Base-by-base conservation (phyloP, 495 filamentous ascomycete genomes). In the Aspergillus diversus region DNA sequence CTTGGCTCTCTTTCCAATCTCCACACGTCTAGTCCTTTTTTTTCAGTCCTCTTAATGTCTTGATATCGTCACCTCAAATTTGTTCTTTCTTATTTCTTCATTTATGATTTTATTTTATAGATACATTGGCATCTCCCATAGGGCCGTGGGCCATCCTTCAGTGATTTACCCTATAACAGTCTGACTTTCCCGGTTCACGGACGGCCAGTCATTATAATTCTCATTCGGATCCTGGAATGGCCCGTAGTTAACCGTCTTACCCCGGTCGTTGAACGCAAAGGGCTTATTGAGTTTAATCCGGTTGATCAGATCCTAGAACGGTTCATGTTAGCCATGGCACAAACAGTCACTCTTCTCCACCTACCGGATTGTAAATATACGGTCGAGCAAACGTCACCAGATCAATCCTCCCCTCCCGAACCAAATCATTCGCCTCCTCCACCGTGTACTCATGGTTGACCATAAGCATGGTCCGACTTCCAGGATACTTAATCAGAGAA, bases 321-420 rank as follows among this genome's bases (percentile, higher is more conserved):
- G 6, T 5, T n/a, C 27, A 31, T 35, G 35, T 55, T 33, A 39
- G 46, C 34, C 13, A 47, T 12, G 1, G 15, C 17, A 54, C 2
- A 33, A 54, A 33, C 15, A 49, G 39, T 4, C 39, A 43, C 39
- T 4, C 6, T 34, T n/a, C 0, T 1, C 15, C 1, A 60, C 63
- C n/a, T 17, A 65, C 87, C 2, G 87, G 87, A 37, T 77, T 90
- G 59, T 83, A 77, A 63, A 89, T 84, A 63, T 84, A 90, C 55
- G 77, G 77, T 34, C 82, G 67, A 32, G 84, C 87, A 70, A 86
- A 89, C 2, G 77, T 76, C 47, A 78, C 71, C 1, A 74, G 71
- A 53, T 85, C 71, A 46, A 86, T 72, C 64, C 73, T 73, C 43
- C 76, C 77, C 53, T 71, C 66, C 61, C 77, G 79, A 13, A 82